Base-by-base conservation (phyloP, 805 yeast species). In the Ogataea henricii region DNA sequence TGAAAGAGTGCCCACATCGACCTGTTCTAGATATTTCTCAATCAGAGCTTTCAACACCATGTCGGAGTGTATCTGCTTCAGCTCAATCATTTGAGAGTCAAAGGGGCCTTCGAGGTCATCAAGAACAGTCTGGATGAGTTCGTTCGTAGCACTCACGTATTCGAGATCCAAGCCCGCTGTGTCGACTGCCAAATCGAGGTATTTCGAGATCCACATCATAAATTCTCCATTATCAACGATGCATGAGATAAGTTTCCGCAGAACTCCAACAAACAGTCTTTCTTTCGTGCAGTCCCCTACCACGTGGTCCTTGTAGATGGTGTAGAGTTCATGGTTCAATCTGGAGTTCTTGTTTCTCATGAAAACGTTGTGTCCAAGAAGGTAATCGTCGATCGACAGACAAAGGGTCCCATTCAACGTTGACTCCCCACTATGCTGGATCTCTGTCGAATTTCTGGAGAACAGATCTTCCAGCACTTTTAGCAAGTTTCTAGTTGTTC, bases 111-210 rank as follows among this genome's bases (percentile, higher is more conserved):
- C 32, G 3, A 29, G 32, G 10, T 14, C 12, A n/a, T 33, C 45
- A 32, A 49, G 33, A 26, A 51, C 40, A 1, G 14, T 32, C n/a
- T 37, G 44, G n/a, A 56, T 45, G 12, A 56, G 33, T 9, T 35
- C 21, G 1, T 47, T 40, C 6, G 53, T 42, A 10, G 41, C 16
- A 9, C 36, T 32, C 3, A 47, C 47, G 16, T 77, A 66, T 6
- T 57, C 58, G n/a, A 70, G 55, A 46, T 70, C 73, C 44, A 65
- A 68, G 2, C 87, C 84, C 0, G 85, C 82, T 29, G 85, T 78
- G 55, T 83, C 83, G 3, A 82, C 66, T 0, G 85, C 82, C 0
- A 79, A 77, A 10, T 67, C 66, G 10, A 74, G 56, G 48, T 79
- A 74, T 29, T 74, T 68, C 23, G 68, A 64, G 40, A 79, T 68